Evolutionary conservation across 768 basidiomycete species (phyloP), one percentile per base, ranked within the genome.

Genomic region (Leccinum pellstonianum): DNA sequence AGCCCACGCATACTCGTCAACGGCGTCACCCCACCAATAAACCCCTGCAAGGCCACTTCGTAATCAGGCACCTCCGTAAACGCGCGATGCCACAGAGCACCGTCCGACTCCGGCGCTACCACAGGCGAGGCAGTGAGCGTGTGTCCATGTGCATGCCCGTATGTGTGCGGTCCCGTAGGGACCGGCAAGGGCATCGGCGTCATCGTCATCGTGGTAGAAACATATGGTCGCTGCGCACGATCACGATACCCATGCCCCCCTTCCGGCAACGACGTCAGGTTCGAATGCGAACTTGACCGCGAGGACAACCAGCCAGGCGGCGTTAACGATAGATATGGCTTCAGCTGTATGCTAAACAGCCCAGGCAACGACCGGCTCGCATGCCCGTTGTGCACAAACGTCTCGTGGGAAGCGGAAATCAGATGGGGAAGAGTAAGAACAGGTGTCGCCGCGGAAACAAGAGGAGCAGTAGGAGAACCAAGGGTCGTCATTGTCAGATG

Each of bases 11-110:
- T 80, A 66, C 89, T 88, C 66, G 81, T 81, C 68, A 94, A 73
- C 15, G 96, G 94, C 10, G 90, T 86, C n/a, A 95, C 87, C 5
- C 95, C 94, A 7, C 95, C 95, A 27, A 95, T 80, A 74, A 95
- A 96, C 6, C 94, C 95, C 14, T 89, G 79, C 61, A 88, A 85
- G 3, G 95, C 93, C 50, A 91, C 81, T 19, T 81, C 81, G 73
- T 98, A 98, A 64, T 91, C 86, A 1, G 96, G 96, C 17, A 97
- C 91, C 77, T 81, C 85, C 63, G 82, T 90, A 66, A 84, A 87
- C 51, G 85, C 83, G 21, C 86, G 80, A 63, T 84, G 84, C 59
- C 88, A 76, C 62, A 84, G 63, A 63, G 73, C 68, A 15, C 70
- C 70, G 57, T 70, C 73, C 19, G 69, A 64, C 62, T 69, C 52